Base-by-base conservation (phyloP, 257 asterid species). In the Craterostigma plantagineum region DNA sequence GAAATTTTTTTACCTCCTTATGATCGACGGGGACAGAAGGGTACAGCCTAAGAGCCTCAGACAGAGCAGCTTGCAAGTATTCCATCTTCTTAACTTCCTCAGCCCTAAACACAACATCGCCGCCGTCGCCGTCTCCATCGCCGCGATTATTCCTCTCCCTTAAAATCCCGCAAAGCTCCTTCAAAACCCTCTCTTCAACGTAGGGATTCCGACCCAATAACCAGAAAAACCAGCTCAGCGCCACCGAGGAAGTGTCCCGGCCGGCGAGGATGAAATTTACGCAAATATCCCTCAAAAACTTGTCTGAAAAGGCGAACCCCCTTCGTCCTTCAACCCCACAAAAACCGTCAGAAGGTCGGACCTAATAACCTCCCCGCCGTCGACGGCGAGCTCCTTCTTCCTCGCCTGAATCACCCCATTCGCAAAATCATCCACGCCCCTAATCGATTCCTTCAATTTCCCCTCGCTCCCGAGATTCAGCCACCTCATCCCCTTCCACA, bases 1-100 rank as follows among this genome's bases (percentile, higher is more conserved):
- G n/a, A n/a, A n/a, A n/a, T n/a, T n/a, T n/a, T n/a, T 16, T 50
- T 40, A 81, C 97, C 97, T 87, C 95, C 50, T 87, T 87, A 50
- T 87, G 97, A 48, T 87, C 97, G n/a, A 87, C 78, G 0, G 97
- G 97, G 0, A 87, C 97, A 3, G 97, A 87, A 53, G 97, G 97
- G 64, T 82, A 77, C 56, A 87, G 42, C 58, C 97, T 69, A 0
- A 87, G 79, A 38, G 95, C 81, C 60, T 87, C 97, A 1, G 97
- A 82, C 1, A 87, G 45, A 10, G 95, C 93, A 15, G 97, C 97
- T 43, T 82, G 97, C 36, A 87, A 65, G 55, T 87, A 82, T n/a
- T 87, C 93, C 97, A 87, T 87, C 66, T 64, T 76, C 81, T 87
- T 81, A 55, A 87, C 75, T 55, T 87, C 97, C 58, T 82, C 93